phyloP scores from a whole-genome alignment of 441 rosid genomes.

The Erysimum cheiri region DNA sequence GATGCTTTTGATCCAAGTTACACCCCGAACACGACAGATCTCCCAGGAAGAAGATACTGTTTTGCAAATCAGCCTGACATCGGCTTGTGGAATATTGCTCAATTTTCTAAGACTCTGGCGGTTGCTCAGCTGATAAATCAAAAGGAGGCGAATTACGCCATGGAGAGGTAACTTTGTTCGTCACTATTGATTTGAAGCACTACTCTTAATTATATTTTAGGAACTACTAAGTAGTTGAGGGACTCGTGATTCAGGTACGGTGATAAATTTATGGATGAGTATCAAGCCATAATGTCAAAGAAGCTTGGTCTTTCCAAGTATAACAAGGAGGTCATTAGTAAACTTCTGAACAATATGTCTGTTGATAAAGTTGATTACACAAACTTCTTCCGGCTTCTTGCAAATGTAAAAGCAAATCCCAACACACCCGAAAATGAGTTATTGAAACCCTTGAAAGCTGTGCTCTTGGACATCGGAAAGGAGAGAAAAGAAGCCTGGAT shows the following conservation, averaged over 20 bases:
- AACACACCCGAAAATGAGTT: slow-evolving; percentile 66
- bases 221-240: slow-evolving; percentile 10
- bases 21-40: slow-evolving; percentile 97
- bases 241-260: slow-evolving; percentile 65
- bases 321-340: slow-evolving; percentile 83
- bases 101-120: slow-evolving; percentile 69
- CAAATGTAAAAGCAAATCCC: slow-evolving; percentile 80
- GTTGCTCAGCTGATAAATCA: slow-evolving; percentile 79
- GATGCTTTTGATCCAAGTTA: slow-evolving; percentile 98
- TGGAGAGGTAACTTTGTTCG: slow-evolving; percentile 71
- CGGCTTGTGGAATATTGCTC: slow-evolving; percentile 92
- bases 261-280: slow-evolving; percentile 93
- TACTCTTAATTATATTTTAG: not conserved
- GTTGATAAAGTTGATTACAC: slow-evolving; percentile 99
- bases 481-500: slow-evolving; percentile 97
- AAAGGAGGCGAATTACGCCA: slow-evolving; percentile 87
- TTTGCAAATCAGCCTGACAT: slow-evolving; percentile 98
- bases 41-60: slow-evolving; percentile 96
- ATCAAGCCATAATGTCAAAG: slow-evolving; percentile 88
- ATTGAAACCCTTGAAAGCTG: slow-evolving; percentile 83
- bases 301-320: slow-evolving; percentile 95
- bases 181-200: not conserved
- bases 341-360: slow-evolving; percentile 91
- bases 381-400: slow-evolving; percentile 85
- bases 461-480: slow-evolving; percentile 89